These are phyloP conservation scores for Pharnaceum exiguum DNA, from an alignment of 148 eudicot genomes.

Conservation along the genomic window DNA sequence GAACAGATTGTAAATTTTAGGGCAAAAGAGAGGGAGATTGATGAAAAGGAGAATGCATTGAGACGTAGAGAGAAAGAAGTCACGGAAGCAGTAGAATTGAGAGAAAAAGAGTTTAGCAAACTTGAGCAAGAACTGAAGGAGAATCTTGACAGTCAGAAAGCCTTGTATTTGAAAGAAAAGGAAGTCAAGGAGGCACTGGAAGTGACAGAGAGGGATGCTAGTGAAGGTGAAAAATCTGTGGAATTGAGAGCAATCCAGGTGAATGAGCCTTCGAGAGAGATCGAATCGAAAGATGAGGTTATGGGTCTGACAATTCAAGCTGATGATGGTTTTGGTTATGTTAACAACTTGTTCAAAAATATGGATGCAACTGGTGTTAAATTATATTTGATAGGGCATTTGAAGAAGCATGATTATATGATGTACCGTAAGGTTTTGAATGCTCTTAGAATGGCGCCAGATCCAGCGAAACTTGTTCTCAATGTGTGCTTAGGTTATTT, in stretches of 20 bases:
- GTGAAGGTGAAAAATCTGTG: not conserved
- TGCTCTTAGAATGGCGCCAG: too few relatives aligned
- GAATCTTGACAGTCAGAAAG: not conserved
- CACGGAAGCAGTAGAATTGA: not conserved
- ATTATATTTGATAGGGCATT: too few relatives aligned
- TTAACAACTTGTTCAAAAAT: too few relatives aligned
- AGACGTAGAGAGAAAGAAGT: constrained; percentile 3
- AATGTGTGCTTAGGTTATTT: too few relatives aligned
- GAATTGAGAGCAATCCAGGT: not conserved
- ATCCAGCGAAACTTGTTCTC: too few relatives aligned
- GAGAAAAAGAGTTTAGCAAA: not conserved
- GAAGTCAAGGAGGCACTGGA: not conserved
- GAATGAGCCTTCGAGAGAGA: not conserved
- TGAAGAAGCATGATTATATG: too few relatives aligned
- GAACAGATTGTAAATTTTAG: too few relatives aligned
- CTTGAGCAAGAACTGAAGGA: not conserved
- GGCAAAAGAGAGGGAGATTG: too few relatives aligned
- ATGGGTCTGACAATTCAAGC: too few relatives aligned
- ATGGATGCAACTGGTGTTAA: too few relatives aligned
- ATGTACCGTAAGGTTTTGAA: too few relatives aligned
- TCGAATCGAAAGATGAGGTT: not conserved
- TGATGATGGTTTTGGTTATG: too few relatives aligned
- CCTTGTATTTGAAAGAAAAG: not conserved
- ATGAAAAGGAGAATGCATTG: not conserved
- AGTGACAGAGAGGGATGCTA: not conserved